phyloP scores from a whole-genome alignment of 306 rosid species.

The Prunus campanulata region DNA sequence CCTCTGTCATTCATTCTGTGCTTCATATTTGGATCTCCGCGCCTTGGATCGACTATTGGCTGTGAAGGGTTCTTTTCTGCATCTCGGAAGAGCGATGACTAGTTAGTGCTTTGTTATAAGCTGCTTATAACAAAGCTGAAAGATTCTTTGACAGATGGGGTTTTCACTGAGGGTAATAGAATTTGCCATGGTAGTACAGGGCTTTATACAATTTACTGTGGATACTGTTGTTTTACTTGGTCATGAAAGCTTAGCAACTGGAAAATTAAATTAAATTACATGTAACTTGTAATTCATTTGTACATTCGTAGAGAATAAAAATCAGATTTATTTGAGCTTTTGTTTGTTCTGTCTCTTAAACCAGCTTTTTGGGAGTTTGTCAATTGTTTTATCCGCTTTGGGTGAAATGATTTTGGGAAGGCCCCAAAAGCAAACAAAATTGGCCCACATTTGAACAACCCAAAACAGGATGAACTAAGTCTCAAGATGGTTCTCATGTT shows the following conservation, averaged over 20 bases:
- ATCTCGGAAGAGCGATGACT: neutral
- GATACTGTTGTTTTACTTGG: conserved; percentile 12
- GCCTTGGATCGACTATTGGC: neutral
- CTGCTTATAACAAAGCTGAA: neutral
- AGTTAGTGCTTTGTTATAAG: neutral
- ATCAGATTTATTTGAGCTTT: neutral
- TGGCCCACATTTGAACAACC: too few relatives aligned
- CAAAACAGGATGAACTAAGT: too few relatives aligned
- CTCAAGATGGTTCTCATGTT: too few relatives aligned
- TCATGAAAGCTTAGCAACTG: neutral
- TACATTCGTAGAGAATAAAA: conserved; percentile 10
- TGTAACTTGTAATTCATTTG: conserved; percentile 7
- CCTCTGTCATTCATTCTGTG: neutral
- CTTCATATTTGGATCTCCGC: neutral
- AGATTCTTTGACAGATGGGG: conserved; percentile 1
- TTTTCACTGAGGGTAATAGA: neutral
- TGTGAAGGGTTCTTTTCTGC: neutral
- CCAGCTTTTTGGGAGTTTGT: too few relatives aligned
- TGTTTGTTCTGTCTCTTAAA: neutral
- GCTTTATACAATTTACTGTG: neutral
- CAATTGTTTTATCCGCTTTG: too few relatives aligned
- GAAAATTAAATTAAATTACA: conserved; percentile 1
- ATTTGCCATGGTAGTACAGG: neutral
- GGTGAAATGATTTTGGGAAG: too few relatives aligned
- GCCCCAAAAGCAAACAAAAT: too few relatives aligned